phyloP scores from a whole-genome alignment of 768 basidiomycete species.

The Podaxis sp. region DNA sequence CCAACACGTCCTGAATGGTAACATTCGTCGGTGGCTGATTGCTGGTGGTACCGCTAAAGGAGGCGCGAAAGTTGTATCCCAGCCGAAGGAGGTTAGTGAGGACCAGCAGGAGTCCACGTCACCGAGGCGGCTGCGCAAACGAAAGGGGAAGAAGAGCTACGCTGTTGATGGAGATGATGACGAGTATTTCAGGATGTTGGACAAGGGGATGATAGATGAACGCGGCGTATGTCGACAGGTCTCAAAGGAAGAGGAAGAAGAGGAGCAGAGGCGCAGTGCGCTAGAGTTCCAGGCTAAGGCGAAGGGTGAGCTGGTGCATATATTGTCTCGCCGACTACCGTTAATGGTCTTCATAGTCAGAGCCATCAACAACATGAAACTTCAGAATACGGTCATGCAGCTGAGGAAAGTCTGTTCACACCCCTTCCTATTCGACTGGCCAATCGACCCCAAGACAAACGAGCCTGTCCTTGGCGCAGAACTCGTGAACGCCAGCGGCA shows the following conservation, averaged over 20 bases:
- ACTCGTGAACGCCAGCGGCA: conserved; percentile 83
- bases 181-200: conserved; percentile 60
- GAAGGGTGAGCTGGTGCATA: conserved; percentile 43
- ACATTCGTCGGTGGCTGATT: conserved; percentile 60
- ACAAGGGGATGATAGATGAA: conserved; percentile 39
- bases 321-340: not conserved
- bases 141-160: conserved; percentile 40
- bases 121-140: conserved; percentile 28
- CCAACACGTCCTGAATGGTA: conserved; percentile 69
- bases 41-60: conserved; percentile 27
- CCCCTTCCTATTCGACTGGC: conserved; percentile 88
- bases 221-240: conserved; percentile 26
- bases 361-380: conserved; percentile 85
- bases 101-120: conserved; percentile 17
- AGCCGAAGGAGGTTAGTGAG: conserved; percentile 14
- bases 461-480: conserved; percentile 69
- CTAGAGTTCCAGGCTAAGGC: conserved; percentile 53
- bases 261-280: conserved; percentile 50
- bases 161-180: conserved; percentile 60
- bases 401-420: conserved; percentile 95
- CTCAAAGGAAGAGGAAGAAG: conserved; percentile 31
- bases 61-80: conserved; percentile 11
- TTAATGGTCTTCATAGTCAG: conserved; percentile 44
- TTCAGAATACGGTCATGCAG: conserved; percentile 97
- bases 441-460: conserved; percentile 56